A percentile compares a stretch with the other conserved stretches of the same genome.
Evolutionary conservation across 2,329 filamentous ascomycete species (phyloP).

Genomic region (Cladosporium sp.): DNA sequence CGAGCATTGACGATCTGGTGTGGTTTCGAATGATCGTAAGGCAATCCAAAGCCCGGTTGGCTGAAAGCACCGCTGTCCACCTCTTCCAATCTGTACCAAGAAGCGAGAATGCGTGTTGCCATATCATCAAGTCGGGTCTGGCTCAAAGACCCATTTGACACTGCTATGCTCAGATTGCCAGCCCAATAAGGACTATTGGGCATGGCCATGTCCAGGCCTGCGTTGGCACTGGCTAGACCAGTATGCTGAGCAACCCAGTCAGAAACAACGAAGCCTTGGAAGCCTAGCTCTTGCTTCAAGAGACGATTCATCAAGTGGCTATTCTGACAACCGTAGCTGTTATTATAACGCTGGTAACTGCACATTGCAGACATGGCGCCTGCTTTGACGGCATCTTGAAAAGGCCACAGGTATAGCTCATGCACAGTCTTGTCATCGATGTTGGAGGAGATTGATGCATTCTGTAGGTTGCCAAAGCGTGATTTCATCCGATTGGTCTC

Average conservation of each 20-base stretch:
- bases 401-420: conserved; percentile 45
- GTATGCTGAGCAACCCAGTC: conserved; percentile 42
- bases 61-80: conserved; percentile 12
- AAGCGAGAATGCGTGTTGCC: conserved; percentile 29
- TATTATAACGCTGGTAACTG: conserved; percentile 68
- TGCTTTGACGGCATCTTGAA: conserved; percentile 63
- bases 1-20: conserved; percentile 52
- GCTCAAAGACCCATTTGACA: conserved; percentile 29
- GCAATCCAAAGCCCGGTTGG: conserved; percentile 40
- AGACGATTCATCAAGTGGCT: conserved; percentile 56
- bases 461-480: conserved; percentile 18
- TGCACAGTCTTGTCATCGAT: conserved; percentile 21
- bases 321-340: conserved; percentile 65
- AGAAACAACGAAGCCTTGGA: conserved; percentile 40
- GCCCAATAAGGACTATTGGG: conserved; percentile 19
- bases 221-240: conserved; percentile 22
- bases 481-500: conserved; percentile 24
- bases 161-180: conserved; percentile 25
- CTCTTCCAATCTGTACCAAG: conserved; percentile 23
- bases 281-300: conserved; percentile 57
- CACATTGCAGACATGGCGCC: conserved; percentile 68
- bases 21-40: conserved; percentile 41
- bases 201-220: conserved; percentile 31
- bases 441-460: conserved; percentile 45
- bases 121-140: conserved; percentile 30